phyloP scores from a whole-genome alignment of 345 rosid species.

The Aquilaria malaccensis region DNA sequence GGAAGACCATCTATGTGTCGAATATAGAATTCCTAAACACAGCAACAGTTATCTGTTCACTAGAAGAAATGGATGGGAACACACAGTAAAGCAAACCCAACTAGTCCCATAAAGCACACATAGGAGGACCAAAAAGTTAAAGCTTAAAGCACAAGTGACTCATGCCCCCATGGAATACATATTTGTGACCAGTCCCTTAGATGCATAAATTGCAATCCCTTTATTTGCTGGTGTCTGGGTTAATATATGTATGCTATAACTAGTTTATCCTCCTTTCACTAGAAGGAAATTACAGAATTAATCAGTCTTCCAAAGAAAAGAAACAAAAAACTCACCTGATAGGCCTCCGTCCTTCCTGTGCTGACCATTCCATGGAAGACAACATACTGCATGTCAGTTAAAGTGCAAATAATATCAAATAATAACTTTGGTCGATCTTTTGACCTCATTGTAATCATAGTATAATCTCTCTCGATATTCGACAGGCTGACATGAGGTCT shows the following conservation, averaged over 20 bases:
- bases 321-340: constrained; percentile 48
- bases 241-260: too few species aligned
- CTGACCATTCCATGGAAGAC: constrained; percentile 87
- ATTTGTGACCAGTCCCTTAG: too few species aligned
- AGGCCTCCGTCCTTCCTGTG: constrained; percentile 62
- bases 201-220: too few species aligned
- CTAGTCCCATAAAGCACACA: too few species aligned
- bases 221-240: too few species aligned
- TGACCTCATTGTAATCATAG: constrained; percentile 74
- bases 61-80: not conserved
- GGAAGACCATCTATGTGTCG: constrained; percentile 77
- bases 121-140: too few species aligned
- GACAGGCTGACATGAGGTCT: constrained; percentile 63
- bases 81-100: too few species aligned
- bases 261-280: too few species aligned
- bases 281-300: too few species aligned
- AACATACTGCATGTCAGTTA: constrained; percentile 91
- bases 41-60: constrained; percentile 10
- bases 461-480: constrained; percentile 77
- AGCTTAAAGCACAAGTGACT: too few species aligned
- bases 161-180: too few species aligned
- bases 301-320: too few species aligned
- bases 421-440: constrained; percentile 77
- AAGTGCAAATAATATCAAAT: constrained; percentile 82
- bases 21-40: constrained; percentile 62